Evolutionary conservation across 1,284 basidiomycete genomes (phyloP), one percentile per base, ranked within the genome.

Genomic region (Ustanciosporium gigantosporum): DNA sequence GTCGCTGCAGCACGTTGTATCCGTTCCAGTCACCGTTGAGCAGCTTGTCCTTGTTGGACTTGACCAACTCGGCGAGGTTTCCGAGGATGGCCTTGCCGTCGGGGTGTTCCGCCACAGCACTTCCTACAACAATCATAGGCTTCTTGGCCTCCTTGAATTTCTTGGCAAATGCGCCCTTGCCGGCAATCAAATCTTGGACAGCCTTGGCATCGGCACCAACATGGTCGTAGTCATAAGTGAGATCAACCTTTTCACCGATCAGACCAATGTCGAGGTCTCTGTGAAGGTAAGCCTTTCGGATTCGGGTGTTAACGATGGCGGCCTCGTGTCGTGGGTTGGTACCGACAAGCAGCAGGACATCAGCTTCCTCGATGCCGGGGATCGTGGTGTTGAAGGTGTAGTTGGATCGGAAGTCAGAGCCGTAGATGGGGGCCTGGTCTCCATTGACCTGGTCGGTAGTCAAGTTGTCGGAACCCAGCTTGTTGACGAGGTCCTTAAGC

Each of bases 301-400:
- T 90, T 66, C 94, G 89, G 11, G 93, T 92, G 84, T 98, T 98
- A 76, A 98, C 83, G 51, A 97, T 93, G 25, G 95, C 89, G 7
- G 92, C 95, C 81, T 99, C 95, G 79, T 97, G 93, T 37, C 95
- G 85, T 13, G 94, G 94, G 81, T 98, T 97, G 46, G 92, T 96
- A 65, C 94, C 94, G 70, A 98, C 86, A 27, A 99, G 86, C 16
- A 98, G 85, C 64, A 99, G 89, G 25, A 82, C 90, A 76, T 99
- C 95, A 23, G 94, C 93, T 53, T 88, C 84, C 76, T 95, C 94
- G 35, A 94, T 84, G 36, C 90, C 89, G 31, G 90, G 86, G 61
- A 99, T 92, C 29, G 88, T 90, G n/a, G 88, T 83, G 81, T 97
- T 97, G 84, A 98, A 95, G 35, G 93, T 86, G 81, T 97, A 98